Conservation (phyloP, 2,329 filamentous ascomycete genomes). For the Penicillium sclerotiorum region DNA sequence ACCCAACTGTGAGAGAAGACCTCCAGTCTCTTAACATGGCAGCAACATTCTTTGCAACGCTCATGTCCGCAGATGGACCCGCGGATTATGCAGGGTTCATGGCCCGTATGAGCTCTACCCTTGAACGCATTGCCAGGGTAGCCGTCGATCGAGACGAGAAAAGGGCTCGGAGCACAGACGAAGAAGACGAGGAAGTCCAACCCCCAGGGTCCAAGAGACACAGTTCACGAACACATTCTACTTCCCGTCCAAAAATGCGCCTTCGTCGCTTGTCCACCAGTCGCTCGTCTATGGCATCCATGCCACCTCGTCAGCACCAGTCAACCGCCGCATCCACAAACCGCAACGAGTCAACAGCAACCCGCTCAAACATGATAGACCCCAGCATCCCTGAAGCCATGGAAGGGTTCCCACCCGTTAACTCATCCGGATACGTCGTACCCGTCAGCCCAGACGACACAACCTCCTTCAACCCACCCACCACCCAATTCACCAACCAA, state of each 20-base stretch:
- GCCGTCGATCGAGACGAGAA: constrained; percentile 88
- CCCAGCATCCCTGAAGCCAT: constrained; percentile 29
- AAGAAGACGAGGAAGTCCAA: constrained; percentile 24
- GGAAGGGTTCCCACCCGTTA: constrained; percentile 34
- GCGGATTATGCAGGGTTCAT: constrained; percentile 87
- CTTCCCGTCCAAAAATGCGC: constrained; percentile 8
- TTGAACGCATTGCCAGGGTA: constrained; percentile 84
- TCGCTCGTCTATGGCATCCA: constrained; percentile 7
- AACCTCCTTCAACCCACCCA: constrained; percentile 6
- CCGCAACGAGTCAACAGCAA: constrained; percentile 6
- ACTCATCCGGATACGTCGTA: constrained; percentile 37
- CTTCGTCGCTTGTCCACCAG: constrained; percentile 9
- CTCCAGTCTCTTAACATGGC: constrained; percentile 84
- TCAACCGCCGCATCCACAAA: not conserved
- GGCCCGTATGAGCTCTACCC: constrained; percentile 85
- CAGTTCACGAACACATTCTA: constrained; percentile 26
- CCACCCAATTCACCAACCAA: constrained; percentile 7
- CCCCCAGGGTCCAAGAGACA: constrained; percentile 12
- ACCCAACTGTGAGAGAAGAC: constrained; percentile 79
- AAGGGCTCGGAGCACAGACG: constrained; percentile 35
- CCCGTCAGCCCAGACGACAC: constrained; percentile 25
- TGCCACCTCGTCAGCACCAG: not conserved
- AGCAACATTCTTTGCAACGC: constrained; percentile 81
- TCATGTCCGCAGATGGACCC: constrained; percentile 75
- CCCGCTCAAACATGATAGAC: constrained; percentile 8